Evolutionary conservation across 1,284 basidiomycete genomes (phyloP), one percentile per base, ranked within the genome.

Genomic region (Puccinia novopanici): DNA sequence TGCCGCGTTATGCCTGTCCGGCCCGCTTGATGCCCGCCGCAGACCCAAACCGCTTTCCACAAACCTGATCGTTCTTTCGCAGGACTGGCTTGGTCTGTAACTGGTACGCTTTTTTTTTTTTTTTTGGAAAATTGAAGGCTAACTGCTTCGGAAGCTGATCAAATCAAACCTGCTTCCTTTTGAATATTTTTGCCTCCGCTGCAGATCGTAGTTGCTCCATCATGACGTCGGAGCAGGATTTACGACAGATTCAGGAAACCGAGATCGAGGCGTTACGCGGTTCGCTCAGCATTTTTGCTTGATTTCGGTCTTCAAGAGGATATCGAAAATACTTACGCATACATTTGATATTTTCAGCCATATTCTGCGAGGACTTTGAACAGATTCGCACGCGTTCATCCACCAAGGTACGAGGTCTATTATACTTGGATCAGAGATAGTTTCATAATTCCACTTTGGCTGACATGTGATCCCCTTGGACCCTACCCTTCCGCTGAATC

Each of bases 351-450:
- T 34, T 48, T 76, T 42, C 13, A 78, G 75, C 75, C n/a, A 78
- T 78, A 10, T 78, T 78, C 19, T 67, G 42, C 24, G 30, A 78
- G 12, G 75, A 78, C 30, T 78, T 78, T 22, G 75, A 68, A 57
- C 75, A 78, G 52, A 78, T 78, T 54, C 75, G 67, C 50, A 78
- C 52, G 19, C 75, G 75, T 6, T 78, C 75, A 48, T 57, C 75
- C 52, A 22, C 65, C 52, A 78, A 78, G 67, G 75, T 78, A 59
- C 22, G 15, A 40, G 22, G 34, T 45, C 17, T 12, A 8, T 15
- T 54, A 30, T 24, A 9, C 30, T 37, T n/a, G 24, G 40, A 48
- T 77, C 52, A 45, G 13, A 24, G 57, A 54, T 55, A 30, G 30
- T 2, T 24, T 34, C 50, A 19, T 70, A 59, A 9, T 30, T 54